A percentile compares a stretch with the other conserved stretches of the same genome.
Conservation (phyloP, 169 alveolate genomes). For the Plasmodium gonderi region DNA sequence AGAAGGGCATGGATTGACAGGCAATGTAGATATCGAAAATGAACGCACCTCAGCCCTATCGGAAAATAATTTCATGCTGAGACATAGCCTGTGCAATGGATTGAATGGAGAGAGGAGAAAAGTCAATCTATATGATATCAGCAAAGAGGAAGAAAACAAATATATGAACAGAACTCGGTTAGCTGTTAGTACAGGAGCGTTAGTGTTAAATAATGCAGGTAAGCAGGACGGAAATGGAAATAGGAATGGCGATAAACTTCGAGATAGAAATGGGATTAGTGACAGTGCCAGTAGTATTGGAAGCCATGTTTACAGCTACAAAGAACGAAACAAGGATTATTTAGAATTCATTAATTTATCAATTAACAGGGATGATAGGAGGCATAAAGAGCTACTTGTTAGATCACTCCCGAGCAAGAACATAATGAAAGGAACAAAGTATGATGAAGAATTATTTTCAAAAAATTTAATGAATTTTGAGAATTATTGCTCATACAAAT, state of each 20-base stretch:
- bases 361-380: background rate
- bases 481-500: conserved; percentile 34
- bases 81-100: background rate
- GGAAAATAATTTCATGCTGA: background rate
- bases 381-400: background rate
- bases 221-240: background rate
- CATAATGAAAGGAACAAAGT: background rate
- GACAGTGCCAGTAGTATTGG: background rate
- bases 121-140: too few relatives aligned
- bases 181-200: background rate
- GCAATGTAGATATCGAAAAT: background rate
- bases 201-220: background rate
- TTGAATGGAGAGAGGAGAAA: background rate
- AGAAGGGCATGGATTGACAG: background rate
- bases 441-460: conserved; percentile 26
- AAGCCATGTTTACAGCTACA: background rate
- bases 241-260: background rate
- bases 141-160: background rate
- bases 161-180: background rate
- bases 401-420: conserved; percentile 22
- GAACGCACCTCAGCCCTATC: background rate
- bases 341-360: conserved; percentile 14
- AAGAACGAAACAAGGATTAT: conserved; percentile 48
- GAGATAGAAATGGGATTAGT: too few relatives aligned
- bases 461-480: conserved; percentile 14